These are phyloP conservation scores for Turritis glabra DNA, from an alignment of 345 rosid genomes.

Conservation along the genomic window DNA sequence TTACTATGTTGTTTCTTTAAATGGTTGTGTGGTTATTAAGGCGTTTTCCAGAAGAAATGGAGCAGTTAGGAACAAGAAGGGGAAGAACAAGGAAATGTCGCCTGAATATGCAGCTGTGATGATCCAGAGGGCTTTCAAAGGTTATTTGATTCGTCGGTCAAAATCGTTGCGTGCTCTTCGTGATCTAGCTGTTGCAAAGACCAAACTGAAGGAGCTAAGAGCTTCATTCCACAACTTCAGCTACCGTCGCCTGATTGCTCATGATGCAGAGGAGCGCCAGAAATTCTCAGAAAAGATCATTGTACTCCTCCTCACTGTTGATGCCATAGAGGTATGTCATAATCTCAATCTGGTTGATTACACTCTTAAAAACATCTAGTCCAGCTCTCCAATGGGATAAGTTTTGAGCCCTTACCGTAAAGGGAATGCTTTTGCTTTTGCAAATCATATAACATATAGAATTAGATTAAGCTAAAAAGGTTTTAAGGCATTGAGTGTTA, in stretches of 20 bases:
- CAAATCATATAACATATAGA: background rate
- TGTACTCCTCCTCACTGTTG: constrained; percentile 90
- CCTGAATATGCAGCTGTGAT: constrained; percentile 75
- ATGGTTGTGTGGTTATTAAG: constrained; percentile 39
- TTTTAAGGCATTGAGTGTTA: background rate
- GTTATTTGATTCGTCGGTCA: constrained; percentile 79
- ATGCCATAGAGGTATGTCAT: constrained; percentile 85
- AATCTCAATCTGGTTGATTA: background rate
- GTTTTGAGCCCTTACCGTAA: background rate
- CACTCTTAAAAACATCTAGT: background rate
- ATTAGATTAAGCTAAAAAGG: background rate
- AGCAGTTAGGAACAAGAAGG: constrained; percentile 51
- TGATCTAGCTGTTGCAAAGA: constrained; percentile 86
- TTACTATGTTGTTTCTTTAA: background rate
- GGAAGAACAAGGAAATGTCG: constrained; percentile 77
- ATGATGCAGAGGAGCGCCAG: constrained; percentile 82
- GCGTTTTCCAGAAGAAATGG: constrained; percentile 79
- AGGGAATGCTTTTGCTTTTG: background rate
- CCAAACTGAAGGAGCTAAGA: constrained; percentile 89
- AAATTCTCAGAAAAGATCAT: constrained; percentile 82
- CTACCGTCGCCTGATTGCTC: constrained; percentile 68
- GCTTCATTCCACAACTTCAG: constrained; percentile 74
- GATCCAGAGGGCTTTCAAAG: constrained; percentile 82
- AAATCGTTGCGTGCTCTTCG: constrained; percentile 84
- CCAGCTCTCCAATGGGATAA: background rate